A percentile compares a stretch with the other conserved stretches of the same genome.
These are phyloP conservation scores for Boechera stricta DNA, from an alignment of 345 rosid genomes.

Conservation along the genomic window DNA sequence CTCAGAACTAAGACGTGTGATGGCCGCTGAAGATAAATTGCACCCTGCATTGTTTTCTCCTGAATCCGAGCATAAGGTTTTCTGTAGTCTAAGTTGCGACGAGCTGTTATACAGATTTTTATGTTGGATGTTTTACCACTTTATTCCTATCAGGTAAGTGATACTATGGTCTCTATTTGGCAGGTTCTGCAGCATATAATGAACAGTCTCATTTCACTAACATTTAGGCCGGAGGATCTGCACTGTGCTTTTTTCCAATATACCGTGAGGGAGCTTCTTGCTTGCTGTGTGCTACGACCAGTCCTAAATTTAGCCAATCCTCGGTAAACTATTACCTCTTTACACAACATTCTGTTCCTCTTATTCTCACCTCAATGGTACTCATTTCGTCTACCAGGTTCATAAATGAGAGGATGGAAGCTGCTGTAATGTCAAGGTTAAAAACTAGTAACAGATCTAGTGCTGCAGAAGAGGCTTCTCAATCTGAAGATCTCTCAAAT, in stretches of 20 bases:
- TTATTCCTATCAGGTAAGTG: slow-evolving; percentile 23
- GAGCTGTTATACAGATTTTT: slow-evolving; percentile 3
- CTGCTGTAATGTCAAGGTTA: slow-evolving; percentile 58
- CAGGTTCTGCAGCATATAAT: slow-evolving; percentile 94
- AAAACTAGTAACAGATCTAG: slow-evolving; percentile 61
- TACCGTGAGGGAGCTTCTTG: slow-evolving; percentile 87
- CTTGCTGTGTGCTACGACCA: slow-evolving; percentile 94
- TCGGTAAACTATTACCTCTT: slow-evolving; percentile 55
- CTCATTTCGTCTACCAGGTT: slow-evolving; percentile 60
- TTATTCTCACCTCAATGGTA: slow-evolving; percentile 32
- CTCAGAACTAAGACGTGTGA: slow-evolving; percentile 62
- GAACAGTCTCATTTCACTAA: slow-evolving; percentile 79
- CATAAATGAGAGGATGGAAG: slow-evolving; percentile 91
- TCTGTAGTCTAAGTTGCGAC: slow-evolving; percentile 30
- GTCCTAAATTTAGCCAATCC: slow-evolving; percentile 90
- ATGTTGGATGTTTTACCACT: slow-evolving; percentile 18
- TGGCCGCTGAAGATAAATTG: slow-evolving; percentile 81
- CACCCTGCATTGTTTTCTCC: slow-evolving; percentile 95
- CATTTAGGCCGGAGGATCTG: slow-evolving; percentile 88
- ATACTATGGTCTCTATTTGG: slow-evolving; percentile 32
- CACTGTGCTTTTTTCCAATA: slow-evolving; percentile 81
- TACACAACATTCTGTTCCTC: slow-evolving; percentile 22
- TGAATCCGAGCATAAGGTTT: slow-evolving; percentile 96
- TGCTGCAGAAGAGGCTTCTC: slow-evolving; percentile 60
- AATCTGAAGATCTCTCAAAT: slow-evolving; percentile 60